These are phyloP conservation scores for Orbilia blumenaviensis DNA, from an alignment of 2,329 filamentous ascomycete genomes.

Conservation along the genomic window DNA sequence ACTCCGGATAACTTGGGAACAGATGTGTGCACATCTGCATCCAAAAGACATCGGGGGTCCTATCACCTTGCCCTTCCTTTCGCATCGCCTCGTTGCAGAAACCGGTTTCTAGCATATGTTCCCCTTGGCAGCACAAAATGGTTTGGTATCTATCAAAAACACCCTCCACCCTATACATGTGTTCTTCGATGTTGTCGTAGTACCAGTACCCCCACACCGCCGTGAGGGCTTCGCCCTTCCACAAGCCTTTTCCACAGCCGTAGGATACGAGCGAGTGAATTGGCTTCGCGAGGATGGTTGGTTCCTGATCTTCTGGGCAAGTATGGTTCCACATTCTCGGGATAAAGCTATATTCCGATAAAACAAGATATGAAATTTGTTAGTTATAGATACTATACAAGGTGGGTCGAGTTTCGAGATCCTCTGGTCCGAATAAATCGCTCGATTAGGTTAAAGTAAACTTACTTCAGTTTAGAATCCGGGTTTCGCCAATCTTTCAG, in stretches of 20 bases:
- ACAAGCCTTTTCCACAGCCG: slow-evolving; percentile 32
- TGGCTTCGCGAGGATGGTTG: slow-evolving; percentile 20
- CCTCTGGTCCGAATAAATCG: too few species aligned
- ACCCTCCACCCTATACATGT: background rate
- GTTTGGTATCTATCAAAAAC: background rate
- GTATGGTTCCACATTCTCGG: slow-evolving; percentile 6
- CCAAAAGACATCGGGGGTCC: slow-evolving; percentile 8
- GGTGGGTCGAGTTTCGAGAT: too few species aligned
- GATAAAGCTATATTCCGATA: slow-evolving; percentile 4
- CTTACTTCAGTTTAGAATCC: background rate
- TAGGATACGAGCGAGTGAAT: background rate
- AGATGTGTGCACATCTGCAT: background rate
- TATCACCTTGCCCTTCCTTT: background rate
- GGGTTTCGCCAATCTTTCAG: background rate
- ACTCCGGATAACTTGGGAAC: slow-evolving; percentile 17
- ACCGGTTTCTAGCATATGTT: background rate
- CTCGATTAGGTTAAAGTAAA: too few species aligned
- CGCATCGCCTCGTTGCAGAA: background rate
- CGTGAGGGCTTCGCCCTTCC: background rate
- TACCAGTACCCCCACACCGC: slow-evolving; percentile 1
- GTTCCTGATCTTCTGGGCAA: slow-evolving; percentile 4
- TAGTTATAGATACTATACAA: background rate
- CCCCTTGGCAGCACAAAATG: slow-evolving; percentile 3
- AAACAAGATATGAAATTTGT: background rate
- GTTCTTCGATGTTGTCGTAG: background rate